Evolutionary conservation across 129 eudicot genomes (phyloP), one percentile per base, ranked within the genome.

Genomic region (Deinandra increscens): DNA sequence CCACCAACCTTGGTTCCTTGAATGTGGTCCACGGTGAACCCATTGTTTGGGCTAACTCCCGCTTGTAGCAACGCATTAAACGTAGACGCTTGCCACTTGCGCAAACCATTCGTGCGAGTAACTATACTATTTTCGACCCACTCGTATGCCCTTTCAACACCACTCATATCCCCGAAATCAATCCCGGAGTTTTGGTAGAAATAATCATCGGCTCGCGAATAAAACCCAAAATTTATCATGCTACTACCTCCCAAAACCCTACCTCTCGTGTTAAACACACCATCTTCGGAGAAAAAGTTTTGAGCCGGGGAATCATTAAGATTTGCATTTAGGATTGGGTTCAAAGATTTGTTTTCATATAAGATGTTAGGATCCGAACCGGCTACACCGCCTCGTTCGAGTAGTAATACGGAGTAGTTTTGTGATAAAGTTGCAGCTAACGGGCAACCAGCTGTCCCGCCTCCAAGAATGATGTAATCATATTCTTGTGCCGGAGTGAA

Each of bases 211-310:
- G 38, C 62, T 56, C 62, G 38, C 11, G 38, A 11, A 56, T 56
- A 56, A 26, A 56, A 56, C 62, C 62, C 62, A 12, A 56, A 56
- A 56, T 56, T 56, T 1, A 56, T 56, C 63, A 56, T 56, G 38
- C 63, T 56, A 56, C 63, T 13, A 26, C 63, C 63, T 1, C 63
- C 63, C 4, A 56, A n/a, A 29, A 56, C 63, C 18, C 63, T 56
- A 6, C 39, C 63, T 29, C 63, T 26, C 9, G 63, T 56, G 63
- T 56, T 56, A 56, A 56, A 56, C 39, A 56, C 63, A 56, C 63
- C 63, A 29, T 56, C 63, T 56, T 56, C 63, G 0, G 63, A 56
- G 38, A 29, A 56, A 23, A 56, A 26, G 39, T 23, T 56, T 56
- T 56, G 63, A 56, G 63, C 63, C 0, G 63, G 63, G 0, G 63